Evolutionary conservation across 1,284 basidiomycete genomes (phyloP).

Genomic region (Grifola frondosa): DNA sequence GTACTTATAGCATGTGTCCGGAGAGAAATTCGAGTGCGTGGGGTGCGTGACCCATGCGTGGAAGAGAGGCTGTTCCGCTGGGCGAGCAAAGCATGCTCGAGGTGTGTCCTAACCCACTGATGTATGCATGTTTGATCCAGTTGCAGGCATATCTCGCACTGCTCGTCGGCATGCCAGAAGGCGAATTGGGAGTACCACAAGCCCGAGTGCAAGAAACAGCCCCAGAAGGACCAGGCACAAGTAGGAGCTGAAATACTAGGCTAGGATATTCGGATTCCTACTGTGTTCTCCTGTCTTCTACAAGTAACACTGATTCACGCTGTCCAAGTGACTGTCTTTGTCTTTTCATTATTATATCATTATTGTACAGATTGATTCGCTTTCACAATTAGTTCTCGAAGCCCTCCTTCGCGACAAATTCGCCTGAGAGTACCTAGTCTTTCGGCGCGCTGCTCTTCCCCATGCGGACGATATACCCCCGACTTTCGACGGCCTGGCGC

Average conservation of each 20-base stretch:
- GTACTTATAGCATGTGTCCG: conserved; percentile 19
- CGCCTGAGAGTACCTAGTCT: conserved; percentile 30
- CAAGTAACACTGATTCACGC: too few relatives aligned
- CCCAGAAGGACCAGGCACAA: conserved; percentile 12
- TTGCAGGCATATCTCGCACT: conserved; percentile 25
- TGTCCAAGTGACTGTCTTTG: too few relatives aligned
- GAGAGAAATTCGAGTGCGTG: conserved; percentile 21
- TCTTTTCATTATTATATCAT: too few relatives aligned
- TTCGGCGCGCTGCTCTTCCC: conserved; percentile 37
- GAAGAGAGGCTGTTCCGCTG: conserved; percentile 27
- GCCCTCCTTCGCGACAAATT: conserved; percentile 34
- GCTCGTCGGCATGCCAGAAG: conserved; percentile 27
- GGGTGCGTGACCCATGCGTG: conserved; percentile 23
- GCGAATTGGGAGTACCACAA: conserved; percentile 28
- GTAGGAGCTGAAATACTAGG: conserved; percentile 14
- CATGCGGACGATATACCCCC: conserved; percentile 36
- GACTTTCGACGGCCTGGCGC: conserved; percentile 41
- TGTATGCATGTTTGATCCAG: conserved; percentile 4
- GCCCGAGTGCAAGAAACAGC: conserved; percentile 17
- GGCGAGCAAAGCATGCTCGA: conserved; percentile 24
- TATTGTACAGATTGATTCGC: background rate
- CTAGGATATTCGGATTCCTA: too few relatives aligned
- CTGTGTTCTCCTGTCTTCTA: too few relatives aligned
- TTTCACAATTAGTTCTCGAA: conserved; percentile 37
- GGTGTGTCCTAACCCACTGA: conserved; percentile 14